Base-by-base conservation (phyloP, 2,329 filamentous ascomycete species). In the Ophiosphaerella narmari region DNA sequence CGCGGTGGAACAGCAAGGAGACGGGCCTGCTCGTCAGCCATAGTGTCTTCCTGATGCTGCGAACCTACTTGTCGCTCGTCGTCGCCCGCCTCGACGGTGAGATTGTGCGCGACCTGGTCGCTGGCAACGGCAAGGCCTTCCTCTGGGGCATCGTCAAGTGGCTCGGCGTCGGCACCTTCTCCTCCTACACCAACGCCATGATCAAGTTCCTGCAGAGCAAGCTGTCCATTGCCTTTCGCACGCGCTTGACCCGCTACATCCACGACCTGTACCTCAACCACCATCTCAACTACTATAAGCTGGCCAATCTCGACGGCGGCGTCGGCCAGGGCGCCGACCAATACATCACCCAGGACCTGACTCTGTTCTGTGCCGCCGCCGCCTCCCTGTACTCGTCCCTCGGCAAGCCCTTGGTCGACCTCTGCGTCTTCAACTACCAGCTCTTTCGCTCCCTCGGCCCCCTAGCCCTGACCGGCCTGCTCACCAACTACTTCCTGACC, bases 141-240 rank as follows among this genome's bases (percentile, higher is more conserved):
- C 77, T 94, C 7, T 89, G 87, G 85, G 94, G 94, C 5, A 88
- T 99, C 39, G 72, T 87, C 41, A 97, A 97, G 80, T 99, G 94
- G 94, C 91, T 92, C 59, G 91, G 93, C 3, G 87, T 99, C 32
- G 94, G 94, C 36, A 90, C 89, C 2, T 86, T 97, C 57, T 93
- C 92, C 7, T 96, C 93, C 0, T 99, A 99, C 69, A 97, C 93
- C 43, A 99, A 99, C 73, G 91, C 93, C 46, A 97, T 95, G 89
- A 99, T 99, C 80, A 97, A 97, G 74, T 99, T 90, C 75, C 82
- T 99, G 55, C 93, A 99, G 75, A 93, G 90, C 43, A 99, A 99
- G 78, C 91, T 99, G 46, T 96, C 93, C 6, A 99, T 99, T 60
- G 93, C 95, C 31, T 99, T 99, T 81, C 87, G 94, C 36, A 99